Conservation (phyloP, 2,329 filamentous ascomycete genomes). For the Hypoxylon sp. region DNA sequence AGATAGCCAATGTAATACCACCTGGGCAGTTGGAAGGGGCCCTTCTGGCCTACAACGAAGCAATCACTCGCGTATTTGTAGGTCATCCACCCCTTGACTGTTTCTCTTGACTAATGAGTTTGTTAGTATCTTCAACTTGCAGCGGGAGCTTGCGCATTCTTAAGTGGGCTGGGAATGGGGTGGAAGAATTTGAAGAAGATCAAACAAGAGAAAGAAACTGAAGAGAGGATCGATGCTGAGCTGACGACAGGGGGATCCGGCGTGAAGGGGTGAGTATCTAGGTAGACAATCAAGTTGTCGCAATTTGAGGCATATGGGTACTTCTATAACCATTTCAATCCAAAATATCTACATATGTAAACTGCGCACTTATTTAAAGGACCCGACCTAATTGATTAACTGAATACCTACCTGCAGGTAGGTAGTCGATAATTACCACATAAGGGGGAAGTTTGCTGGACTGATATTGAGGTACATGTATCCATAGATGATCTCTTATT, state of each 20-base stretch:
- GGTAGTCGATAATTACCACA: too few relatives aligned
- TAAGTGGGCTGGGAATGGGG: slow-evolving; percentile 47
- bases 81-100: slow-evolving; percentile 13
- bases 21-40: slow-evolving; percentile 54
- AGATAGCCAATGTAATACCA: slow-evolving; percentile 57
- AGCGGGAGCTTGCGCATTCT: slow-evolving; percentile 43
- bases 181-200: slow-evolving; percentile 49
- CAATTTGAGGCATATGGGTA: neutral
- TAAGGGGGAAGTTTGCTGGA: neutral
- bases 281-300: neutral
- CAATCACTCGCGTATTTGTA: slow-evolving; percentile 47
- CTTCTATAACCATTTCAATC: neutral
- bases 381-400: neutral
- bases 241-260: neutral
- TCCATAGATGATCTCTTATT: neutral
- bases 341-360: neutral
- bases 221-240: slow-evolving; percentile 13
- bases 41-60: slow-evolving; percentile 54
- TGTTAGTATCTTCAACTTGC: slow-evolving; percentile 49
- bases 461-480: too few relatives aligned
- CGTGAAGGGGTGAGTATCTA: neutral
- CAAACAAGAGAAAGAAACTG: slow-evolving; percentile 37
- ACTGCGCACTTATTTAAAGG: neutral
- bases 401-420: neutral
- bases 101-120: slow-evolving; percentile 3